Evolutionary conservation across 2,329 filamentous ascomycete genomes (phyloP), one percentile per base, ranked within the genome.

Genomic region (Ascochyta koolunga): DNA sequence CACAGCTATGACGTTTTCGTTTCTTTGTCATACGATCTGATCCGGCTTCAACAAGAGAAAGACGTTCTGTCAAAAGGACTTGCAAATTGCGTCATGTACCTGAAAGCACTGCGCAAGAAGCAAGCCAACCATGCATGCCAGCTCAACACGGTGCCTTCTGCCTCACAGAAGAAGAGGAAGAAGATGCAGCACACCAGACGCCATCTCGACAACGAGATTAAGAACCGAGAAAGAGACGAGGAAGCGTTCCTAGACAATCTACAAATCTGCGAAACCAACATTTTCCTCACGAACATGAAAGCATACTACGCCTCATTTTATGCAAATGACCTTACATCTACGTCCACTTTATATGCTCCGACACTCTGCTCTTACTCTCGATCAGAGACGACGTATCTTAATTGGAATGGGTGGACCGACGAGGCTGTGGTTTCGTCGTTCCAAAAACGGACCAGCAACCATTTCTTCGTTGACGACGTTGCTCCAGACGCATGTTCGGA

Each of bases 321-420:
- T 2, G 29, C 57, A 35, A 50, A 50, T 1, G 64, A 63, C 10
- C 58, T 52, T 35, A 45, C 55, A 13, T 65, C 57, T 1, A 60
- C 40, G 19, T 56, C 60, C 13, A 62, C 56, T 16, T 32, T 44
- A 39, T 59, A 42, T 10, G 58, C 43, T 27, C 55, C 61, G 4
- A 62, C 61, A 9, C 45, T 50, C 37, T 61, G 39, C 38, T 62
- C 65, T 8, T 55, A 55, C 41, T 53, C 49, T 7, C 62, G 58
- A 7, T 60, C 66, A 2, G 62, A 63, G n/a, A 45, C 51, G 2
- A 68, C 59, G 6, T 64, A 65, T 5, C 51, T 63, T 18, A 64
- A 66, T 25, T 73, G 70, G 71, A 65, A 68, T 31, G 66, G 68
- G 10, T 74, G 70, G 69, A 56, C 59, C 5, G 65, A 69, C 16